Evolutionary conservation across 140 eudicot species (phyloP).

Genomic region (Erigeron philadelphicus): DNA sequence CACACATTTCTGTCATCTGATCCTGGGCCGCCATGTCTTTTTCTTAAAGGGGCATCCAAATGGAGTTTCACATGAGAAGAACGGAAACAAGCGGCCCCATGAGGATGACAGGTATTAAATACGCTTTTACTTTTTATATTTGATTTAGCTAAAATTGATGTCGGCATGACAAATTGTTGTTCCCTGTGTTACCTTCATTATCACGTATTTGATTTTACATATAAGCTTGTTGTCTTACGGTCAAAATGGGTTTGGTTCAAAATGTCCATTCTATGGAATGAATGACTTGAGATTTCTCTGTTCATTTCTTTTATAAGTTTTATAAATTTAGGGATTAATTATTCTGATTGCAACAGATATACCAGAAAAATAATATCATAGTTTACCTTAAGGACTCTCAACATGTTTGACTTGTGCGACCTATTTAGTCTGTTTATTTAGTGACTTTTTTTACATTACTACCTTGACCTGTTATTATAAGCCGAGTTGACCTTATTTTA

Average conservation of each 20-base stretch:
- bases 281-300: not conserved
- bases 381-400: too few species aligned
- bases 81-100: constrained; percentile 78
- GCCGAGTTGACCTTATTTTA: not conserved
- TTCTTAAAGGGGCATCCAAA: constrained; percentile 53
- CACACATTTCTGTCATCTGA: not conserved
- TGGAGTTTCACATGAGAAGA: constrained; percentile 65
- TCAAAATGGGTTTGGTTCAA: not conserved
- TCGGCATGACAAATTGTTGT: not conserved
- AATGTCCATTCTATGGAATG: not conserved
- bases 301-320: not conserved
- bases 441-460: too few species aligned
- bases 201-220: not conserved
- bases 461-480: not conserved
- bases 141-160: not conserved
- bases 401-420: not conserved
- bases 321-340: not conserved
- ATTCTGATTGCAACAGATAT: not conserved
- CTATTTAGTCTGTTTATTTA: not conserved
- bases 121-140: not conserved
- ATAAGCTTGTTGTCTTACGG: not conserved
- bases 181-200: not conserved
- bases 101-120: constrained; percentile 64
- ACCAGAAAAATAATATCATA: not conserved
- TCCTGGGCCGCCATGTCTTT: not conserved